These are phyloP conservation scores for Globisporangium cystogenes DNA, from an alignment of 352 stramenopile species.

Conservation along the genomic window DNA sequence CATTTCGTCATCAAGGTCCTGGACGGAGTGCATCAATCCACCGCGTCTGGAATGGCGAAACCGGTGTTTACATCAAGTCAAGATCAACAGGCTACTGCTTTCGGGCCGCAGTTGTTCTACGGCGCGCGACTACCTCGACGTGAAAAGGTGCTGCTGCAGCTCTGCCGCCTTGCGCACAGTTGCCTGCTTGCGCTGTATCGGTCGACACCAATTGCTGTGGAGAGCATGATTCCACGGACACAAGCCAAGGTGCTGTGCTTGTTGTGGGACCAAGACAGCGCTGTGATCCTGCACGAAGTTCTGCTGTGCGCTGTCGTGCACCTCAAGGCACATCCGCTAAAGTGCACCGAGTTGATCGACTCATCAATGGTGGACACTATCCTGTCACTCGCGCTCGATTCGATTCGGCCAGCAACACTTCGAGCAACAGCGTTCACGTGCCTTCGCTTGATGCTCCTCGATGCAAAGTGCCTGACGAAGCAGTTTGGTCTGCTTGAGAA, in stretches of 20 bases:
- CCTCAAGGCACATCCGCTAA: slow-evolving; percentile 9
- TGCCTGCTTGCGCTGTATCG: slow-evolving; percentile 6
- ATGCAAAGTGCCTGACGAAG: slow-evolving; percentile 7
- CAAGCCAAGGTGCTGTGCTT: slow-evolving; percentile 9
- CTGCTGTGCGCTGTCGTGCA: slow-evolving; percentile 9
- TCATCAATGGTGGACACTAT: not conserved
- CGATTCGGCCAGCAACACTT: not conserved
- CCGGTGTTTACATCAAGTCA: not conserved
- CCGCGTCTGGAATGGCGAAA: not conserved
- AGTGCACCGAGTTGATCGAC: slow-evolving; percentile 12
- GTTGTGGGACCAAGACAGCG: slow-evolving; percentile 4
- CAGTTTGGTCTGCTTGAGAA: slow-evolving; percentile 7
- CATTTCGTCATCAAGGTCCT: slow-evolving; percentile 11
- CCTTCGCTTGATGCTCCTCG: slow-evolving; percentile 11
- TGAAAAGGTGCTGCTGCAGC: slow-evolving; percentile 11
- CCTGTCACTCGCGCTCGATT: not conserved
- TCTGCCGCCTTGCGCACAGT: slow-evolving; percentile 13
- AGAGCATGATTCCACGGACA: slow-evolving; percentile 11
- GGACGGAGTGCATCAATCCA: slow-evolving; percentile 4
- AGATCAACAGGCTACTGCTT: not conserved
- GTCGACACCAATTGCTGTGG: slow-evolving; percentile 2
- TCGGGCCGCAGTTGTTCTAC: slow-evolving; percentile 10
- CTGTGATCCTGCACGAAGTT: slow-evolving; percentile 8
- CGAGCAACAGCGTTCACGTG: slow-evolving; percentile 9
- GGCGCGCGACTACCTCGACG: not conserved